These are phyloP conservation scores for Barnettozyma sucrosica DNA, from an alignment of 805 yeast species.

Conservation along the genomic window DNA sequence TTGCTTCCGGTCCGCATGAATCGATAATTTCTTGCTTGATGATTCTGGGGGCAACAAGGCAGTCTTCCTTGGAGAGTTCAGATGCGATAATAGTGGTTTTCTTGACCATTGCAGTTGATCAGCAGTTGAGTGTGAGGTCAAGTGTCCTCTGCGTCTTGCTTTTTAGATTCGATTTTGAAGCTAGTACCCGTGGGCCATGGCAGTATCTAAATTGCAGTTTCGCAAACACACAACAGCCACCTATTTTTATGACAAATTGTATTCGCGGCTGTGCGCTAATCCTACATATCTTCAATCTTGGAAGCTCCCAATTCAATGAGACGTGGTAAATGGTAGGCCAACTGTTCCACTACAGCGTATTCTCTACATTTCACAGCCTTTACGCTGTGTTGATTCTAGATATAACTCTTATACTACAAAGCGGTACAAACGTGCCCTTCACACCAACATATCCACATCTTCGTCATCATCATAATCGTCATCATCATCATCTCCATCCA, in stretches of 20 bases:
- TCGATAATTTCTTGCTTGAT: constrained; percentile 15
- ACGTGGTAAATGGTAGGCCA: neutral
- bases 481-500: constrained; percentile 20
- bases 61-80: constrained; percentile 17
- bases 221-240: no score
- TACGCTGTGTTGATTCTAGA: neutral
- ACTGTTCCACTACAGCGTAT: neutral
- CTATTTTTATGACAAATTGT: neutral
- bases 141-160: neutral
- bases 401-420: neutral
- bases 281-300: neutral
- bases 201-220: no score
- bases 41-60: constrained; percentile 15
- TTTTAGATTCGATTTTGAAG: no score
- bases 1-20: constrained; percentile 6
- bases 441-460: constrained; percentile 1
- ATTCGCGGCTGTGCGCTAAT: neutral
- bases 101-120: neutral
- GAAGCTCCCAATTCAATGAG: neutral
- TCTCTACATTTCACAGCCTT: neutral
- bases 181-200: no score
- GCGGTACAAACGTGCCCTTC: neutral
- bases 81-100: constrained; percentile 22
- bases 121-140: neutral
- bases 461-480: constrained; percentile 6